Percentiles rank a stretch among this genome's conserved stretches.
These are phyloP conservation scores for Galeopsis tetrahit DNA, from an alignment of 257 asterid species.

Conservation along the genomic window DNA sequence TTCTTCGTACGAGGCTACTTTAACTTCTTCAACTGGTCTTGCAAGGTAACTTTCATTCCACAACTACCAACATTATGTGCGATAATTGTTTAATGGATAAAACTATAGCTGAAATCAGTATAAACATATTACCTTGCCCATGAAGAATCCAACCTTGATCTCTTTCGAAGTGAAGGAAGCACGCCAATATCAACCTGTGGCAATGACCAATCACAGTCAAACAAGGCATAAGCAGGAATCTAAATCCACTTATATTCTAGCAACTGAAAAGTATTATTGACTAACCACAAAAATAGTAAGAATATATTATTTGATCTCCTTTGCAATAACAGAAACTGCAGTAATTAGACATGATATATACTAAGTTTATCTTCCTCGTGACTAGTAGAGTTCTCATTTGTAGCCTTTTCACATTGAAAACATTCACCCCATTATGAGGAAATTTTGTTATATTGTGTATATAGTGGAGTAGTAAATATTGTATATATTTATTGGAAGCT, in stretches of 20 bases:
- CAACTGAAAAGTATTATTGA: not conserved
- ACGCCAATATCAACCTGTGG: conserved; percentile 53
- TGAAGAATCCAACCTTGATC: conserved; percentile 59
- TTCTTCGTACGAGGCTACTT: conserved; percentile 62
- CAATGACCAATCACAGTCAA: conserved; percentile 17
- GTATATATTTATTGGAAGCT: not conserved
- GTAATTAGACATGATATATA: not conserved
- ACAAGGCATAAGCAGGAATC: not conserved
- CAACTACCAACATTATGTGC: conserved; percentile 22
- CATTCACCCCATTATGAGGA: not conserved
- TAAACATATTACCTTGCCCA: conserved; percentile 64
- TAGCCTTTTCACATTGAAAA: not conserved
- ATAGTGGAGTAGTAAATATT: not conserved
- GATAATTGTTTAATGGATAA: not conserved
- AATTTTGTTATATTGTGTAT: not conserved
- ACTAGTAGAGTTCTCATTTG: not conserved
- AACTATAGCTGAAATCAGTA: not conserved
- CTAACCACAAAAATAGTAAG: not conserved
- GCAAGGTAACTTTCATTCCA: conserved; percentile 69
- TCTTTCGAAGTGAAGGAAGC: conserved; percentile 53
- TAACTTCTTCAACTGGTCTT: conserved; percentile 81
- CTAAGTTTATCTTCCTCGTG: not conserved
- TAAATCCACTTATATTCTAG: conserved; percentile 2
- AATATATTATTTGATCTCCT: not conserved
- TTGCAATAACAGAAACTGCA: conserved; percentile 3